Conservation (phyloP, 306 rosid species). For the Castanospermum australe region DNA sequence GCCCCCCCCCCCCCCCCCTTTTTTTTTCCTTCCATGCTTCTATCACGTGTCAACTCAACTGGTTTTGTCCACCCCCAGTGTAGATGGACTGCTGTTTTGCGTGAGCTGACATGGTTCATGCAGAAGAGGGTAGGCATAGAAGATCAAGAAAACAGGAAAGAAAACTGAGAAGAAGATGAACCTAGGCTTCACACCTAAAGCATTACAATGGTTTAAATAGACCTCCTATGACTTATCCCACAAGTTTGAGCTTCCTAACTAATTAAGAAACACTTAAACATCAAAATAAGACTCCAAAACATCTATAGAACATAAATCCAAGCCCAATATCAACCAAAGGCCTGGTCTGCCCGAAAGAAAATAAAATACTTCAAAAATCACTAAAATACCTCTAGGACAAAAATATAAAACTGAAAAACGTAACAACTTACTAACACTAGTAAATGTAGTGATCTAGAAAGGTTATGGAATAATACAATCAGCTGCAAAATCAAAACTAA, state of each 20-base stretch:
- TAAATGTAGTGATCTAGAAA: no score
- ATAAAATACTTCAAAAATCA: no score
- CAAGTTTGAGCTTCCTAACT: neutral
- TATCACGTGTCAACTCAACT: neutral
- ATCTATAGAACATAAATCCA: no score
- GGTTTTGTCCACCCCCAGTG: neutral
- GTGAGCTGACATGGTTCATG: neutral
- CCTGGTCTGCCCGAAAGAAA: no score
- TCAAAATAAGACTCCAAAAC: no score
- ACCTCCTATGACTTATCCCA: neutral
- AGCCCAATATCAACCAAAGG: no score
- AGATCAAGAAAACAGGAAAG: neutral
- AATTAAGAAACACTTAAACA: no score
- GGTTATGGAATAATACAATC: no score
- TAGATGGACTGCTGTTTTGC: conserved; percentile 3
- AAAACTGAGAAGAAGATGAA: neutral
- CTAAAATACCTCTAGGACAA: no score
- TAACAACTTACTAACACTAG: no score
- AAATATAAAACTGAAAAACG: no score
- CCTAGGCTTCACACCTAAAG: neutral
- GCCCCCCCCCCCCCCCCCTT: neutral
- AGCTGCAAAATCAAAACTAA: no score
- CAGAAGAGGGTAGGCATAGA: neutral
- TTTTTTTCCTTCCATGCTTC: neutral
- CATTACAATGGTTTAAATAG: neutral